phyloP scores from a whole-genome alignment of 768 basidiomycete species.

The Nidularia pulvinata region DNA sequence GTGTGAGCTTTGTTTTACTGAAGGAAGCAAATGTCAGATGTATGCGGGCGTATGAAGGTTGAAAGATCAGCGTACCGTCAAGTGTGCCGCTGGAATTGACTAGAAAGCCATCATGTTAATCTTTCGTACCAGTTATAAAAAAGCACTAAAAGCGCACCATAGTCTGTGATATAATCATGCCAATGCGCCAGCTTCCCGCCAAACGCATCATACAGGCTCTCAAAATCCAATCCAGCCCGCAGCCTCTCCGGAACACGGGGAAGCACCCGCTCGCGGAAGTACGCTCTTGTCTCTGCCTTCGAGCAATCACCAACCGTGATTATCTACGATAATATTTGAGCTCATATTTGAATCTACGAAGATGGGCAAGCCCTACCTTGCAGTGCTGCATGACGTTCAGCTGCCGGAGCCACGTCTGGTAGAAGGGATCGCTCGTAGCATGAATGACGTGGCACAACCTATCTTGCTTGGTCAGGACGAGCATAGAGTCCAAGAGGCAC shows the following conservation, averaged over 20 bases:
- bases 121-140: neutral
- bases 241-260: constrained; percentile 71
- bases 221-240: constrained; percentile 59
- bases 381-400: constrained; percentile 83
- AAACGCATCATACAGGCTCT: constrained; percentile 74
- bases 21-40: constrained; percentile 1
- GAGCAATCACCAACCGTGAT: constrained; percentile 82
- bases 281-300: constrained; percentile 67
- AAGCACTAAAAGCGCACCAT: constrained; percentile 36
- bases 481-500: constrained; percentile 80
- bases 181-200: constrained; percentile 87
- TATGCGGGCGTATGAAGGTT: neutral
- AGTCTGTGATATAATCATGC: constrained; percentile 79
- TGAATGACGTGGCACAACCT: constrained; percentile 83
- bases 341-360: neutral
- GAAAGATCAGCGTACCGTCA: constrained; percentile 49
- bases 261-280: constrained; percentile 62
- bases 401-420: constrained; percentile 81
- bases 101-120: constrained; percentile 17
- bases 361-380: constrained; percentile 44
- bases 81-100: constrained; percentile 76
- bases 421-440: constrained; percentile 83
- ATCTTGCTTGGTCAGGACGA: constrained; percentile 88
- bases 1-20: constrained; percentile 79
- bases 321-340: constrained; percentile 48